Conservation (phyloP, 1,284 basidiomycete species). For the Lentinus polychrous region DNA sequence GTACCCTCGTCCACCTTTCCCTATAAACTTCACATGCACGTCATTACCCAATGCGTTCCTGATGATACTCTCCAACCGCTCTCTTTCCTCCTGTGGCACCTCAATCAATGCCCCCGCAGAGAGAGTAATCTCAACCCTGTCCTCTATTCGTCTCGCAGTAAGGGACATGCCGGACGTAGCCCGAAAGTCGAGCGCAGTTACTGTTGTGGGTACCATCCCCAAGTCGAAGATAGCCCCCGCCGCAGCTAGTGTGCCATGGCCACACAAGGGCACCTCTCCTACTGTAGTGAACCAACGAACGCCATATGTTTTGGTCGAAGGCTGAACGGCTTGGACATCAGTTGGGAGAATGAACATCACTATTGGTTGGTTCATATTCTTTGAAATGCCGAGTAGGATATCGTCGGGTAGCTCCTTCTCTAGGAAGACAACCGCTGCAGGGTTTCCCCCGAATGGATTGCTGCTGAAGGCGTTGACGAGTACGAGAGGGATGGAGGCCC, state of each 20-base stretch:
- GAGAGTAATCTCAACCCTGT: conserved; percentile 34
- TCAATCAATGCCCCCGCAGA: too few species aligned
- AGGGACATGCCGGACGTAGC: conserved; percentile 6
- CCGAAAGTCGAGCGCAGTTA: background rate
- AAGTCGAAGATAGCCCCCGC: conserved; percentile 34
- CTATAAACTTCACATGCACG: background rate
- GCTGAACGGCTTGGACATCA: conserved; percentile 8
- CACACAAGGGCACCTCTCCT: conserved; percentile 35
- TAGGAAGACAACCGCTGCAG: conserved; percentile 41
- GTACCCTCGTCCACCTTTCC: background rate
- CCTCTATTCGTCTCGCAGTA: conserved; percentile 22
- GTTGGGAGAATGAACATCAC: conserved; percentile 31
- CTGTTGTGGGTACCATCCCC: conserved; percentile 14
- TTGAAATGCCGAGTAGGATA: conserved; percentile 30
- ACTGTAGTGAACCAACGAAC: conserved; percentile 35
- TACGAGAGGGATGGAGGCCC: background rate
- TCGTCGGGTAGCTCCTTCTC: conserved; percentile 18
- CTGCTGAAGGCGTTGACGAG: conserved; percentile 45
- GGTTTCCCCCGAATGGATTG: conserved; percentile 40
- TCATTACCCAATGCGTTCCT: background rate
- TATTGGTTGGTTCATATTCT: conserved; percentile 44
- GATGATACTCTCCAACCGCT: background rate
- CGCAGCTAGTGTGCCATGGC: conserved; percentile 44
- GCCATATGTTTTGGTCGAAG: conserved; percentile 19
- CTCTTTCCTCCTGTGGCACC: background rate